These are phyloP conservation scores for Phytopythium cucurbitacearum DNA, from an alignment of 352 stramenopile genomes.

Conservation along the genomic window DNA sequence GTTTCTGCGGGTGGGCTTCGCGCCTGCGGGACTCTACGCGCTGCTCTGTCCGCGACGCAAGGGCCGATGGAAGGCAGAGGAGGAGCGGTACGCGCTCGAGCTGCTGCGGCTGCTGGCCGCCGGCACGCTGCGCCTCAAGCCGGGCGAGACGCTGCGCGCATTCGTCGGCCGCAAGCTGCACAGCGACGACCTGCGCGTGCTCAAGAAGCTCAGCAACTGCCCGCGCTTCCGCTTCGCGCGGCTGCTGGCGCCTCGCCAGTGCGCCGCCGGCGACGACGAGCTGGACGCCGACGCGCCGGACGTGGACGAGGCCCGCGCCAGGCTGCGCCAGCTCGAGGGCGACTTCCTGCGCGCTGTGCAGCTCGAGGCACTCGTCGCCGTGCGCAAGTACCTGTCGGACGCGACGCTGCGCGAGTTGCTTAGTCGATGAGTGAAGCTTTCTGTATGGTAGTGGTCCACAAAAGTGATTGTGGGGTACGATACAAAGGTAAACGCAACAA, in stretches of 20 bases:
- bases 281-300: neutral
- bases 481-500: no score
- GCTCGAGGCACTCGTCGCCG: conserved; percentile 66
- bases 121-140: conserved; percentile 49
- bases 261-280: neutral
- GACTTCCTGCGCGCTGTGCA: conserved; percentile 78
- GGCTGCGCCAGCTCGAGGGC: conserved; percentile 47
- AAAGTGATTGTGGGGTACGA: no score
- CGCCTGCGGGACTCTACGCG: conserved; percentile 67
- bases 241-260: neutral
- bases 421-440: no score
- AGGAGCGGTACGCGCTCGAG: conserved; percentile 71
- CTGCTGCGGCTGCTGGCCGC: conserved; percentile 61
- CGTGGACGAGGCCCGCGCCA: conserved; percentile 3
- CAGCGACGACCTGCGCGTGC: conserved; percentile 78
- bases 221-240: conserved; percentile 75
- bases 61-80: conserved; percentile 67
- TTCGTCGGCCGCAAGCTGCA: conserved; percentile 77
- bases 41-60: conserved; percentile 74
- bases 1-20: conserved; percentile 71
- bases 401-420: conserved; percentile 63
- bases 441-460: no score
- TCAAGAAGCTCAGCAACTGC: conserved; percentile 85
- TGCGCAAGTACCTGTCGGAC: conserved; percentile 71
- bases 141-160: conserved; percentile 62